Evolutionary conservation across 805 yeast species (phyloP).

Genomic region (Tanozyma kutaoensis): DNA sequence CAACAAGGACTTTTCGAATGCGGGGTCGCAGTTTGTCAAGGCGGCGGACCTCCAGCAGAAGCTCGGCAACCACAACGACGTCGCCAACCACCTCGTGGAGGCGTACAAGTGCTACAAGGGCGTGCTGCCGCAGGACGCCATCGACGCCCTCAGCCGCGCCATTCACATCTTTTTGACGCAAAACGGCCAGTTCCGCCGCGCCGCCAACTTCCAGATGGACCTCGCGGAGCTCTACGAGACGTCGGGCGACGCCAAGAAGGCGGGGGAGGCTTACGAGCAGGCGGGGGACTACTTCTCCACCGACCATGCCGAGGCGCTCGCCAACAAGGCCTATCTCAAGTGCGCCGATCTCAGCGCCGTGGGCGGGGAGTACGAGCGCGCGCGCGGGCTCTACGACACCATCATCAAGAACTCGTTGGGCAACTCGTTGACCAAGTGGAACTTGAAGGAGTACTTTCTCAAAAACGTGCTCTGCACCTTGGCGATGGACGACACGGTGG

Average conservation of each 20-base stretch:
- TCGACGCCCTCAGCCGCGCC: constrained; percentile 62
- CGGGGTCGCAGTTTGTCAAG: constrained; percentile 73
- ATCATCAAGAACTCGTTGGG: constrained; percentile 67
- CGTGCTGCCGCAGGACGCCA: constrained; percentile 66
- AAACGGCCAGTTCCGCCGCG: constrained; percentile 92
- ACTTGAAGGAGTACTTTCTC: constrained; percentile 80
- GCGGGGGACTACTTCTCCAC: constrained; percentile 95
- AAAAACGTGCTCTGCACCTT: constrained; percentile 74
- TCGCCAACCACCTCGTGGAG: constrained; percentile 80
- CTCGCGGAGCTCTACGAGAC: constrained; percentile 78
- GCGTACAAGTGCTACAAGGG: constrained; percentile 79
- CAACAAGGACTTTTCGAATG: constrained; percentile 55
- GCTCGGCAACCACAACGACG: constrained; percentile 76
- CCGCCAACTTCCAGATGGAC: constrained; percentile 88
- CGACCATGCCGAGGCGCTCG: constrained; percentile 84
- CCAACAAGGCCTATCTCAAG: constrained; percentile 78
- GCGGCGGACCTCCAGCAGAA: constrained; percentile 74
- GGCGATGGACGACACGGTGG: constrained; percentile 77
- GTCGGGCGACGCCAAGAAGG: constrained; percentile 50
- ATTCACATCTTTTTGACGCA: constrained; percentile 66
- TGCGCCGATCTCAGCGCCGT: constrained; percentile 79
- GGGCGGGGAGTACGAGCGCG: constrained; percentile 56
- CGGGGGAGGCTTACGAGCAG: constrained; percentile 58
- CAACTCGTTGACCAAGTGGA: constrained; percentile 76
- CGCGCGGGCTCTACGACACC: constrained; percentile 64